Evolutionary conservation across 2,329 filamentous ascomycete genomes (phyloP), one percentile per base, ranked within the genome.

Genomic region (Fusarium miscanthi): DNA sequence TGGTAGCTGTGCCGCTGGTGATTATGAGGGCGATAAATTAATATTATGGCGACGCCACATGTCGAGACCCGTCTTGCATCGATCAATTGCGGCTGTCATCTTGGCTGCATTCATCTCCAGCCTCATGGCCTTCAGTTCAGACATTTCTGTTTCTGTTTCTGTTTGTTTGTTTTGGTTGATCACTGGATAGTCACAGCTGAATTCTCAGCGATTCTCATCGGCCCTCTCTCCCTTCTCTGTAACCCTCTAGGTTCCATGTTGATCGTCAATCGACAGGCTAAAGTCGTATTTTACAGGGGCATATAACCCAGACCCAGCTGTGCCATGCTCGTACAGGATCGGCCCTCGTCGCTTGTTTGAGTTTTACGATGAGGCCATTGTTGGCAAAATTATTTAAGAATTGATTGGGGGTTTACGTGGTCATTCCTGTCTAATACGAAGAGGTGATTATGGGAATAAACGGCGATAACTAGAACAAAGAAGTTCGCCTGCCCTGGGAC

Each of bases 181-280:
- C 42, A 65, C 25, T 59, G 51, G 43, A 51, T 51, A 51, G 61
- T 51, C 61, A 45, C 43, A 19, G 33, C 43, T 42, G 23, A 42
- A 59, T 40, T 8, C 42, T 49, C 42, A 41, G 37, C 35, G 61
- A 59, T 8, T 25, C 13, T 46, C 10, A n/a, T 40, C 49, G 10
- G 23, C 23, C 23, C 23, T n/a, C 33, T 52, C 49, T 53, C 23
- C 33, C 33, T 40, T 53, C 49, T 23, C 23, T 30, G 19, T 40
- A 38, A 53, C 49, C 49, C 49, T 13, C n/a, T 33, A 27, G 33
- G 40, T 57, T 35, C 53, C 53, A 46, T 27, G 40, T 54, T 70
- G 63, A 71, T 73, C 66, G 70, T 71, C 51, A 73, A 72, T 73
- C 61, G 66, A 25, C 66, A 65, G 59, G 59, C 59, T 51, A 63